These are phyloP conservation scores for Yamagishiella unicocca DNA, from an alignment of 139 green algal genomes.

Conservation along the genomic window DNA sequence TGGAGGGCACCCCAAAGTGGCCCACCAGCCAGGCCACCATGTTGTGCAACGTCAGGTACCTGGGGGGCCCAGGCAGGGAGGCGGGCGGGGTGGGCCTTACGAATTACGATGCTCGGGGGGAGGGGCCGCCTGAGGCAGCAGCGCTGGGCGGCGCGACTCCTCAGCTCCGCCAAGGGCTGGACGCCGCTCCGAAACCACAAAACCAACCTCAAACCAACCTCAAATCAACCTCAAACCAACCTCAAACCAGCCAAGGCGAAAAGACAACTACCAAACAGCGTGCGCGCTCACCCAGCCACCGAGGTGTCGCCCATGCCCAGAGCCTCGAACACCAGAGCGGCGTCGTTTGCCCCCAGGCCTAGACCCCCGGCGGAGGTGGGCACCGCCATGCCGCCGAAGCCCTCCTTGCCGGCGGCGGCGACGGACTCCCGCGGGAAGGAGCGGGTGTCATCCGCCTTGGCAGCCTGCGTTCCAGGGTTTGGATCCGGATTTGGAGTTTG, in stretches of 20 bases:
- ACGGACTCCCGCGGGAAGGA: not conserved
- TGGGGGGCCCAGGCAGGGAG: not conserved
- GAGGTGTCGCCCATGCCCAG: slow-evolving; percentile 27
- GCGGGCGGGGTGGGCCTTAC: no score
- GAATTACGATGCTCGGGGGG: no score
- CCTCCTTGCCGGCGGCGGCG: not conserved
- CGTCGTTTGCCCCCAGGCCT: slow-evolving; percentile 6
- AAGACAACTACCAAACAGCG: no score
- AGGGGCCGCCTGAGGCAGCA: no score
- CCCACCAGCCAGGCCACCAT: slow-evolving; percentile 29
- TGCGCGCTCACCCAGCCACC: not conserved
- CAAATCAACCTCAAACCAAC: no score
- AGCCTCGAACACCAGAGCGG: not conserved
- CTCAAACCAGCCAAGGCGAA: no score
- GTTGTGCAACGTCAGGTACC: slow-evolving; percentile 18
- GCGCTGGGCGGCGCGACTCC: no score
- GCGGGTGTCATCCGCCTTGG: not conserved
- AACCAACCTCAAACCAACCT: no score
- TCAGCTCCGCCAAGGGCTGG: no score
- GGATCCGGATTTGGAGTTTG: no score
- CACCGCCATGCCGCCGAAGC: slow-evolving; percentile 20
- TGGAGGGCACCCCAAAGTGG: not conserved
- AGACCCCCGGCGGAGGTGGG: not conserved
- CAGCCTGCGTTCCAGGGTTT: not conserved
- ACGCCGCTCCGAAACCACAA: no score